These are phyloP conservation scores for Sporothrix luriei DNA, from an alignment of 2,329 filamentous ascomycete genomes.

Conservation along the genomic window DNA sequence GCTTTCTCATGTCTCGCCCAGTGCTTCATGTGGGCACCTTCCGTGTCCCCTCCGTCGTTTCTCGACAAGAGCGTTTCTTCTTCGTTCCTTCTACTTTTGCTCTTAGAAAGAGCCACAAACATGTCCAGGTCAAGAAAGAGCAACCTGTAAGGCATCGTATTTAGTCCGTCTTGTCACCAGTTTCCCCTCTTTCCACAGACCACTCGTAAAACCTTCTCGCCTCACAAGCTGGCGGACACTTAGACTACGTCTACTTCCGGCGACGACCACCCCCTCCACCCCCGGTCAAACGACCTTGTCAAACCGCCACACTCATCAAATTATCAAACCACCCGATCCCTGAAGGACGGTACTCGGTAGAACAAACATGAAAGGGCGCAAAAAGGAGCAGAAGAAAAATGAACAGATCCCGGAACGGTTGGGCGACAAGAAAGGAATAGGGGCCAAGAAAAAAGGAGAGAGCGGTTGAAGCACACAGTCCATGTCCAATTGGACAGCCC, in stretches of 20 bases:
- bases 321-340: constrained; percentile 25
- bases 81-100: background rate
- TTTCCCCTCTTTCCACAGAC: background rate
- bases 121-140: background rate
- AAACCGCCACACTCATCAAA: constrained; percentile 27
- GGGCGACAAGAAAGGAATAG: constrained; percentile 3
- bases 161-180: background rate
- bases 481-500: constrained; percentile 2
- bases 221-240: background rate
- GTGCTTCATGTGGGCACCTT: background rate
- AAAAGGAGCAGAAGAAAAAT: background rate
- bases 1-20: constrained; percentile 3
- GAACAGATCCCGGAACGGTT: background rate
- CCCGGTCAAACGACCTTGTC: constrained; percentile 25
- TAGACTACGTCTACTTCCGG: background rate
- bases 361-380: background rate
- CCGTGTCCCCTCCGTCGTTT: constrained; percentile 4
- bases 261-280: background rate
- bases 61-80: background rate
- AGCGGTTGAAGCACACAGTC: background rate
- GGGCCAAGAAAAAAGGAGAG: background rate
- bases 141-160: background rate
- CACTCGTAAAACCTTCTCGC: background rate
- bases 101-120: background rate
- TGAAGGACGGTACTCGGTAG: constrained; percentile 18